Conservation (phyloP, 2,329 filamentous ascomycete genomes). For the Verticillium zaregamsianum region DNA sequence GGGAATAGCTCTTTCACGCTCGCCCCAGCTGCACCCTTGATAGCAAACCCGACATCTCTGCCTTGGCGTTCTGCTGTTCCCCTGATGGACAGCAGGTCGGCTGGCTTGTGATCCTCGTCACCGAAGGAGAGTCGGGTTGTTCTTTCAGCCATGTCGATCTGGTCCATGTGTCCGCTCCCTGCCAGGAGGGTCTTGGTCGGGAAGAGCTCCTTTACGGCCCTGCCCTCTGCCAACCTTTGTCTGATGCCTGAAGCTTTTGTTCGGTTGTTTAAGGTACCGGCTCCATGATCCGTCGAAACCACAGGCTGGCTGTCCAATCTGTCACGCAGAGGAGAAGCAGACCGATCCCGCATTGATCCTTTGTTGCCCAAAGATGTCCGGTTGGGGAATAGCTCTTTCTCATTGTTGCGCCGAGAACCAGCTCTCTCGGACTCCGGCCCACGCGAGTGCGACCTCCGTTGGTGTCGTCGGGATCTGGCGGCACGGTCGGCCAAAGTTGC, state of each 20-base stretch:
- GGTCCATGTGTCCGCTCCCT: slow-evolving; percentile 33
- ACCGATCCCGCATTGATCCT: slow-evolving; percentile 37
- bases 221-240: slow-evolving; percentile 24
- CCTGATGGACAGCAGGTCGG: slow-evolving; percentile 50
- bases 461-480: slow-evolving; percentile 28
- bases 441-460: slow-evolving; percentile 14
- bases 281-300: background rate
- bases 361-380: slow-evolving; percentile 18
- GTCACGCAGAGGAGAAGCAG: slow-evolving; percentile 46
- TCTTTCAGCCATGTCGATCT: slow-evolving; percentile 12
- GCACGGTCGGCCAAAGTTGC: slow-evolving; percentile 24
- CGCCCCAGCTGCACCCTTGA: slow-evolving; percentile 58
- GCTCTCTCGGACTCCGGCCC: slow-evolving; percentile 11
- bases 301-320: slow-evolving; percentile 7
- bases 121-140: slow-evolving; percentile 16
- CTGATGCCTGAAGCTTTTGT: slow-evolving; percentile 27
- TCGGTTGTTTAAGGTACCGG: slow-evolving; percentile 27
- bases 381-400: slow-evolving; percentile 62
- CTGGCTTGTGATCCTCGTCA: background rate
- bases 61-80: slow-evolving; percentile 47
- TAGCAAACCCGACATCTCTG: slow-evolving; percentile 51
- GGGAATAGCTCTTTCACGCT: slow-evolving; percentile 66
- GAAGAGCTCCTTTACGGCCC: slow-evolving; percentile 33
- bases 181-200: slow-evolving; percentile 25
- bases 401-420: slow-evolving; percentile 35